phyloP scores from a whole-genome alignment of 106 monocot genomes.

The Hemerocallis citrina region DNA sequence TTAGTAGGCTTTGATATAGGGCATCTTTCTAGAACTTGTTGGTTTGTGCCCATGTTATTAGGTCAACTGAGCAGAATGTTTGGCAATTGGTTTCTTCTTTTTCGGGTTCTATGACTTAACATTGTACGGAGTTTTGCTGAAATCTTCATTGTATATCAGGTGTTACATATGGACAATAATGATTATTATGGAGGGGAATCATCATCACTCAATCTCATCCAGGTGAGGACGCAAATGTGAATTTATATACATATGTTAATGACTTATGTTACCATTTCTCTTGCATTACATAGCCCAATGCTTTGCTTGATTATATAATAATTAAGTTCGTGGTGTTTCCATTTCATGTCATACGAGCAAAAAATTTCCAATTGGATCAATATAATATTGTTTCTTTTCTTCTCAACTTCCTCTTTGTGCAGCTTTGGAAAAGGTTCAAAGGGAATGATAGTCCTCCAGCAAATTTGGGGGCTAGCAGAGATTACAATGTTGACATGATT shows the following conservation, averaged over 20 bases:
- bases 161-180: constrained; percentile 57
- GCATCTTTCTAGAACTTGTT: too few relatives aligned
- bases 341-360: neutral
- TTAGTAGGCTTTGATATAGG: too few relatives aligned
- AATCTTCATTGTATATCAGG: constrained; percentile 18
- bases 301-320: neutral
- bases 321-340: neutral
- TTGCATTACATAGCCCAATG: neutral
- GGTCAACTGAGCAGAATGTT: neutral
- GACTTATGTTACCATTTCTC: neutral
- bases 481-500: constrained; percentile 92
- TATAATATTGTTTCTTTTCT: neutral
- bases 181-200: constrained; percentile 62
- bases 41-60: neutral
- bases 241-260: too few relatives aligned
- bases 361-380: neutral
- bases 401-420: neutral
- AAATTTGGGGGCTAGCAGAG: constrained; percentile 65
- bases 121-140: too few relatives aligned
- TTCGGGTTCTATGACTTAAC: too few relatives aligned
- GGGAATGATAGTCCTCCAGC: constrained; percentile 66
- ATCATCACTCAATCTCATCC: constrained; percentile 47
- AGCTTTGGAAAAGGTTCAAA: constrained; percentile 61
- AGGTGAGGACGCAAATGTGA: constrained; percentile 17
- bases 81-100: neutral